These are phyloP conservation scores for Panus rudis DNA, from an alignment of 768 basidiomycete species.

Conservation along the genomic window DNA sequence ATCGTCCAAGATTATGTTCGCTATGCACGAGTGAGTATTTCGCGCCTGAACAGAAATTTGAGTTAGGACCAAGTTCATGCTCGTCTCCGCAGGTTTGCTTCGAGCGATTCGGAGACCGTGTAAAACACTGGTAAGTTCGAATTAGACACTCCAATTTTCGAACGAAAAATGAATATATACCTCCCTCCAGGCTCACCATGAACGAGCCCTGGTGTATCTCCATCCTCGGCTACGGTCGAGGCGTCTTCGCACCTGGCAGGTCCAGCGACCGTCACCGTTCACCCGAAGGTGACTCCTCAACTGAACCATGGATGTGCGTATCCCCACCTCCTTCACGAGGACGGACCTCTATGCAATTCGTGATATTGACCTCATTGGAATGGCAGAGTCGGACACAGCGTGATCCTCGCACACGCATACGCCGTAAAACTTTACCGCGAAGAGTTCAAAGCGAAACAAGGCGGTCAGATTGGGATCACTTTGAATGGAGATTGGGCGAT, in stretches of 20 bases:
- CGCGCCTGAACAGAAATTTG: neutral
- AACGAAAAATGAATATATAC: neutral
- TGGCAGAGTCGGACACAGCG: conserved; percentile 54
- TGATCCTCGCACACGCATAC: conserved; percentile 64
- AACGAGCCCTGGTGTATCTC: conserved; percentile 43
- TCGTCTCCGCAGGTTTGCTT: conserved; percentile 31
- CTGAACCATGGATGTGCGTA: conserved; percentile 64
- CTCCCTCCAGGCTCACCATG: conserved; percentile 31
- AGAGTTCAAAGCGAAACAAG: conserved; percentile 54
- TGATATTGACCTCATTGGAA: neutral
- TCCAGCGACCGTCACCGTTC: conserved; percentile 58
- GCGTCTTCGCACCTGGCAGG: conserved; percentile 40
- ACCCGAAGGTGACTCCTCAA: conserved; percentile 54
- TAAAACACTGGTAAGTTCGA: conserved; percentile 36
- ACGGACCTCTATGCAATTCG: neutral
- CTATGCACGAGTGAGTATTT: conserved; percentile 32
- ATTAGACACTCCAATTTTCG: neutral
- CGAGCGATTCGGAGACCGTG: conserved; percentile 39
- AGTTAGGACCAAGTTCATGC: neutral
- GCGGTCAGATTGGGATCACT: conserved; percentile 72
- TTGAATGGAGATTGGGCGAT: conserved; percentile 74
- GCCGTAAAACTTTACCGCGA: conserved; percentile 63
- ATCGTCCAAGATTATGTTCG: conserved; percentile 38
- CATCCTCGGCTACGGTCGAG: conserved; percentile 33
- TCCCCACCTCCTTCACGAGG: neutral